Base-by-base conservation (phyloP, 306 rosid species). In the Prunus fruticosa region DNA sequence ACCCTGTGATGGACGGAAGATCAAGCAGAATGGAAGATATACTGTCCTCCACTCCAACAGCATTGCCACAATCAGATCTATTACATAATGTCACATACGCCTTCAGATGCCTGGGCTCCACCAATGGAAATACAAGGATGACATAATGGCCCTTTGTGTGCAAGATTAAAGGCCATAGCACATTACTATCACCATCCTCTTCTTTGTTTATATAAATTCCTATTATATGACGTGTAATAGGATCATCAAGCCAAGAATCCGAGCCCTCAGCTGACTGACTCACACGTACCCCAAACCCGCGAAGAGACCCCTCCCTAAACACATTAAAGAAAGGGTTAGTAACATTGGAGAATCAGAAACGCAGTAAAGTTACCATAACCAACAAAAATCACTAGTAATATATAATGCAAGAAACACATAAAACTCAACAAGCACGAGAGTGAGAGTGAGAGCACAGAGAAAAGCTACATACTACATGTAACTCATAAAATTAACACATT, bases 1-100 rank as follows among this genome's bases (percentile, higher is more conserved):
- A 95, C 99, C 99, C 98, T 89, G 99, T 95, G 91, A 95, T 87
- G 82, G 97, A 93, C 1, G 93, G 97, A 84, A 90, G 92, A 78
- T 89, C 87, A 63, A 95, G 87, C 80, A 95, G 87, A 69, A 95
- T 90, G 50, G 97, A 90, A 75, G 99, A 92, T 64, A 95, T 83
- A 78, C 88, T 86, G 77, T 85, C 87, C 79, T 92, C 97, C 41
- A 77, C 81, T 49, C 91, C 93, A 80, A 87, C 78, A 76, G 91
- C 89, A 83, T 76, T 90, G 74, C 97, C 97, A 69, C 99, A 90
- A 83, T 87, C 90, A 58, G 97, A 78, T 85, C 88, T 88, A 75
- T 88, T 87, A 77, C 93, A 88, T 53, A 92, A 81, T 72, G 70
- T 74, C 57, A 86, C 89, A 80, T 89, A 95, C 9, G 85, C 87